Evolutionary conservation across 2,329 filamentous ascomycete genomes (phyloP).

Genomic region (Colletotrichum tropicale): DNA sequence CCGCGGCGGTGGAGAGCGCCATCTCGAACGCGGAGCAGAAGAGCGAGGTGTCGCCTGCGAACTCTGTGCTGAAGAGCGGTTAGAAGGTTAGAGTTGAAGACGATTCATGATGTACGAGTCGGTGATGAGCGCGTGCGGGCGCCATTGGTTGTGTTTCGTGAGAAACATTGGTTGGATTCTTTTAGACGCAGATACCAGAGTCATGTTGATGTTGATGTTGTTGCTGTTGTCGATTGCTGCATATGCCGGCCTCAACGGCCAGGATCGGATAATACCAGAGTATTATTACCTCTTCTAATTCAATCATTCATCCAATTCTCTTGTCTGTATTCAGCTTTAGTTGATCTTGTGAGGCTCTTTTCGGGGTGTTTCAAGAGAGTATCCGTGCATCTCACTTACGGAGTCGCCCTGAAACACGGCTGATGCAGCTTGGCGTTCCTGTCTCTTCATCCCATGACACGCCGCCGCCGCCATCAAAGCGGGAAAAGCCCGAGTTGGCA

Average conservation of each 20-base stretch:
- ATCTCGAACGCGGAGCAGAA: constrained; percentile 35
- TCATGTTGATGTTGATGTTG: background rate
- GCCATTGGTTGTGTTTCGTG: background rate
- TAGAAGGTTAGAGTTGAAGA: background rate
- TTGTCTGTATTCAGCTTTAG: accelerated
- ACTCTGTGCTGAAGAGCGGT: constrained; percentile 15
- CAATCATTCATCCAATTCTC: background rate
- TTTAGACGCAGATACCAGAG: constrained; percentile 1
- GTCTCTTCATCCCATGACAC: background rate
- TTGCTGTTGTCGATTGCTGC: background rate
- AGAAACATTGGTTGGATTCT: background rate
- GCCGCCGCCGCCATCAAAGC: background rate
- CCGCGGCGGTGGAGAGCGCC: constrained; percentile 51
- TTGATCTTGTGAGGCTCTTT: background rate
- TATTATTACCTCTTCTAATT: background rate
- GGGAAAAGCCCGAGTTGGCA: background rate
- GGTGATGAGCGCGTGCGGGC: background rate
- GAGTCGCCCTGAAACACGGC: constrained; percentile 4
- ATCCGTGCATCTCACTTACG: background rate
- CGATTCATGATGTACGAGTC: background rate
- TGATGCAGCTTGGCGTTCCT: constrained; percentile 13
- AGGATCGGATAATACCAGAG: background rate
- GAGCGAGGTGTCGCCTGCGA: constrained; percentile 4
- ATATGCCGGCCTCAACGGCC: background rate
- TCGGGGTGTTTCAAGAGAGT: background rate